These are phyloP conservation scores for Arxiozyma slooffiae DNA, from an alignment of 1,139 yeast species.

Conservation along the genomic window DNA sequence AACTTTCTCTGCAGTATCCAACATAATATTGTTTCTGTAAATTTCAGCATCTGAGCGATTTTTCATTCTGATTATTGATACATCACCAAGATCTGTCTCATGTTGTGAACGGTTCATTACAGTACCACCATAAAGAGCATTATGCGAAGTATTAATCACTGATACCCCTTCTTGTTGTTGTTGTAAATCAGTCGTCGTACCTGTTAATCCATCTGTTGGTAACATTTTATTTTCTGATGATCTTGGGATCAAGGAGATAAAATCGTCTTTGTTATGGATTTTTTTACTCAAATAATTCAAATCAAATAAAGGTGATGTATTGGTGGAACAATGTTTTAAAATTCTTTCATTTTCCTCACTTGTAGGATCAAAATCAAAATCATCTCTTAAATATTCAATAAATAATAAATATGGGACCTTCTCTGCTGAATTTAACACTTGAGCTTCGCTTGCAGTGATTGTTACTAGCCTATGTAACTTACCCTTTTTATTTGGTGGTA, in stretches of 20 bases:
- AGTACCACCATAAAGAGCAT: not conserved
- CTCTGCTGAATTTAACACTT: slow-evolving; percentile 91
- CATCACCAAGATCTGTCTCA: slow-evolving; percentile 55
- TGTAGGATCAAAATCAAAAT: slow-evolving; percentile 74
- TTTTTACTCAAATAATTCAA: slow-evolving; percentile 24
- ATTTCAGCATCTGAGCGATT: slow-evolving; percentile 37
- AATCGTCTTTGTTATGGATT: slow-evolving; percentile 11
- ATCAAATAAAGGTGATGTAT: slow-evolving; percentile 50
- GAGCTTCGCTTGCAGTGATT: slow-evolving; percentile 86
- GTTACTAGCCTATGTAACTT: slow-evolving; percentile 64
- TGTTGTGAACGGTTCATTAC: slow-evolving; percentile 6
- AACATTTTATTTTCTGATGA: not conserved
- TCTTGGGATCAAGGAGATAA: slow-evolving; percentile 3
- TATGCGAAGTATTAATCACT: not conserved
- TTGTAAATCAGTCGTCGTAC: not conserved
- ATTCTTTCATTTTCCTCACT: slow-evolving; percentile 46
- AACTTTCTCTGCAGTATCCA: slow-evolving; percentile 33
- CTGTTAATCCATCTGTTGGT: not conserved
- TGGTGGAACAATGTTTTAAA: slow-evolving; percentile 34
- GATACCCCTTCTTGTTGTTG: not conserved
- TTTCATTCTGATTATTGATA: slow-evolving; percentile 43
- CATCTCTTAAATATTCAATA: slow-evolving; percentile 77
- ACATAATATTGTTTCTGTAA: slow-evolving; percentile 32
- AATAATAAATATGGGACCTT: slow-evolving; percentile 81
- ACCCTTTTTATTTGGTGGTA: slow-evolving; percentile 52